These are phyloP conservation scores for Microdochium trichocladiopsis DNA, from an alignment of 2,329 filamentous ascomycete species.

Conservation along the genomic window DNA sequence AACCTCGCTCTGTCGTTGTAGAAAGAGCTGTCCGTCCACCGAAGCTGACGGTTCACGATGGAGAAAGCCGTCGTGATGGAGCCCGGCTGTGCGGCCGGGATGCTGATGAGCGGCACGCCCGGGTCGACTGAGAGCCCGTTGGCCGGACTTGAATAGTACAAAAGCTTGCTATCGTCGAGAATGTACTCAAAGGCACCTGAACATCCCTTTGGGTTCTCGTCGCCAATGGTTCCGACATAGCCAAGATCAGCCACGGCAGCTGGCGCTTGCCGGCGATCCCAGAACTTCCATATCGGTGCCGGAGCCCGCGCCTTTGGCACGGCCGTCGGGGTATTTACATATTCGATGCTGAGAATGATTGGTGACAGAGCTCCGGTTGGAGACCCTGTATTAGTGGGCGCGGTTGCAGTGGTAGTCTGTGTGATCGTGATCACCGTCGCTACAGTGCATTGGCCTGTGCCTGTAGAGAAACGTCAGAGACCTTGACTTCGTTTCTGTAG, in stretches of 20 bases:
- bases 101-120: conserved; percentile 7
- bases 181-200: conserved; percentile 7
- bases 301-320: neutral
- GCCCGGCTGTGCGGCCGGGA: conserved; percentile 3
- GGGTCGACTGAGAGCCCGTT: conserved; percentile 7
- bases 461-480: neutral
- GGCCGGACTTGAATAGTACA: conserved; percentile 1
- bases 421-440: neutral
- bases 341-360: conserved; percentile 2
- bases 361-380: neutral
- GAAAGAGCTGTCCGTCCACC: conserved; percentile 9
- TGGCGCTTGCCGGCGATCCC: neutral
- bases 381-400: neutral
- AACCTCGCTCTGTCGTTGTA: conserved; percentile 8
- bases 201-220: conserved; percentile 5
- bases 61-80: conserved; percentile 5
- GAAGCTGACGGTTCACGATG: conserved; percentile 5
- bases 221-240: conserved; percentile 6
- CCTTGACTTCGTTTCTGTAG: neutral
- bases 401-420: neutral
- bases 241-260: conserved; percentile 1
- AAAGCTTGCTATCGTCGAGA: conserved; percentile 4
- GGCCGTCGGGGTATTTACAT: neutral
- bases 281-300: neutral
- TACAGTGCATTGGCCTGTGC: neutral